These are phyloP conservation scores for Posidonia oceanica DNA, from an alignment of 116 monocot genomes.

Conservation along the genomic window DNA sequence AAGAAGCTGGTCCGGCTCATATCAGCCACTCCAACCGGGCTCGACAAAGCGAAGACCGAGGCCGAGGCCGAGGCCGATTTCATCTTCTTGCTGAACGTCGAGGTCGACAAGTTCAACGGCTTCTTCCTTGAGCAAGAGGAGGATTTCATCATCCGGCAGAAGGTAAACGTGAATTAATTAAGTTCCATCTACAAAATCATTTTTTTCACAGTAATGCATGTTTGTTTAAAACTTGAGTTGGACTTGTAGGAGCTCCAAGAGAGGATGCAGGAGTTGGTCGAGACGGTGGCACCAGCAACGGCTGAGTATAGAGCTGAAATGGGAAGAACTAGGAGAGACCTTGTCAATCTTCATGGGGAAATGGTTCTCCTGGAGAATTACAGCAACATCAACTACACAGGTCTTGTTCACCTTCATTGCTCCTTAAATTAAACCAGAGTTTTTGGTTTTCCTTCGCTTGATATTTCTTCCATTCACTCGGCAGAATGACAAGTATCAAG, in stretches of 20 bases:
- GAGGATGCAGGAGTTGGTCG: slow-evolving; percentile 24
- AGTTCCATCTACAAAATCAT: neutral
- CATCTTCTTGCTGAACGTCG: slow-evolving; percentile 43
- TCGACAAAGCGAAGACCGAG: slow-evolving; percentile 7
- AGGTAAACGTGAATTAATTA: slow-evolving; percentile 31
- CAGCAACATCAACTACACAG: slow-evolving; percentile 92
- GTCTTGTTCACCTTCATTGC: slow-evolving; percentile 10
- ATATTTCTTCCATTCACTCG: too few species aligned
- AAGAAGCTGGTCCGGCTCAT: slow-evolving; percentile 62
- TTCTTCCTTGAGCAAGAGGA: slow-evolving; percentile 96
- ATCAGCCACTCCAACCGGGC: neutral
- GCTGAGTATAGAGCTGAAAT: slow-evolving; percentile 33
- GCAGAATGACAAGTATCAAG: too few species aligned
- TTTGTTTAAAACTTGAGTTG: neutral
- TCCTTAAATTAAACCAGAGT: too few species aligned
- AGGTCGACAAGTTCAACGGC: slow-evolving; percentile 86
- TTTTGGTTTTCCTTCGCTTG: too few species aligned
- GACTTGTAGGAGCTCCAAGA: slow-evolving; percentile 54
- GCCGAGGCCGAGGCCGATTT: slow-evolving; percentile 42
- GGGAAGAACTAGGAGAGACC: slow-evolving; percentile 37
- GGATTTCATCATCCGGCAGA: slow-evolving; percentile 74
- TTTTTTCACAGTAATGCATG: slow-evolving; percentile 27
- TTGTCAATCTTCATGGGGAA: slow-evolving; percentile 82
- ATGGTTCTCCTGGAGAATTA: slow-evolving; percentile 92
- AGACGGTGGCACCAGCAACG: slow-evolving; percentile 11